Evolutionary conservation across 2,329 filamentous ascomycete genomes (phyloP), one percentile per base, ranked within the genome.

Genomic region (Fusarium tuaranense): DNA sequence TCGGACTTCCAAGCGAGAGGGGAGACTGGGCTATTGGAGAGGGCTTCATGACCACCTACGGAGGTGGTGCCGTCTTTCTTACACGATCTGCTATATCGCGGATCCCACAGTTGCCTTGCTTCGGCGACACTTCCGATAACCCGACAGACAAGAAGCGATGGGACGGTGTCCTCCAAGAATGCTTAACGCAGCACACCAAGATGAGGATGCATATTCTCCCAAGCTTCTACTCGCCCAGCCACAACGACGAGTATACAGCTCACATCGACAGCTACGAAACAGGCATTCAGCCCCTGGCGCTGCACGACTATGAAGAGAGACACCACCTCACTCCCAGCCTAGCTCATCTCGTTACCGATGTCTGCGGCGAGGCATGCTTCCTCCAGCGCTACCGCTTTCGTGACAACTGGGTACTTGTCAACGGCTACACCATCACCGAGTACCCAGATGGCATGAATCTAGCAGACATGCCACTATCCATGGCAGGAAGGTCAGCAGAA

Each of bases 381-480:
- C 81, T 87, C 71, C 85, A 87, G 74, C 83, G 85, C 8, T 87
- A 86, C 69, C 76, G 80, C 36, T 87, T 87, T 76, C 79, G 77
- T 44, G 85, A 87, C 74, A 81, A 83, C 74, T 88, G 86, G 86
- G 81, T 87, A 5, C 80, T 88, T 7, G 83, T 86, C 51, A 87
- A 87, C 70, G 86, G 86, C 7, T 81, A 86, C 74, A 84, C 85
- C 34, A 81, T 88, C 67, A 83, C 81, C 46, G 81, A 86, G 58
- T 86, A 87, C 72, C 81, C 82, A 0, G 81, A 83, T 63, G 82
- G 83, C 2, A 79, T 84, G 36, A 78, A 77, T 38, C 67, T 79
- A 30, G 78, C 74, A 2, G 74, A 75, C 41, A 73, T 77, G 72
- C 71, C 74, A 1, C 25, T 61, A 1, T 59, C 76, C 20, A 68